Evolutionary conservation across 257 asterid species (phyloP).

Genomic region (Solanum pimpinellifolium): DNA sequence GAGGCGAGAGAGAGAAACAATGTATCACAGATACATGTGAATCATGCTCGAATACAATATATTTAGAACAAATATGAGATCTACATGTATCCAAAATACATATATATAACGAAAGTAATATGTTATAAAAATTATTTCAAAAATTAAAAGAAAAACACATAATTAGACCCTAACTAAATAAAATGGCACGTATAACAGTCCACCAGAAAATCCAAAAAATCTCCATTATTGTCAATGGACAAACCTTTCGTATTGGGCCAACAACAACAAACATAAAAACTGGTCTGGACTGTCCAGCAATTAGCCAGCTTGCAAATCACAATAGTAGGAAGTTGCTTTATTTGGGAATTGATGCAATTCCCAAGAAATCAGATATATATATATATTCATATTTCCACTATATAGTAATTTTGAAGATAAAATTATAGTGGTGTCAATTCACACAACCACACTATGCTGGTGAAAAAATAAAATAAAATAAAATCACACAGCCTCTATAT

Average conservation of each 20-base stretch:
- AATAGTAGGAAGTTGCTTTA: not conserved
- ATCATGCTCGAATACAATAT: not conserved
- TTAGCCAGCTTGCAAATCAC: not conserved
- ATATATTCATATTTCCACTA: not conserved
- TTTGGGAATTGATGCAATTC: not conserved
- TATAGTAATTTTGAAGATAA: not conserved
- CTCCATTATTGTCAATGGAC: not conserved
- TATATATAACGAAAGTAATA: no score
- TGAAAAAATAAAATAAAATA: not conserved
- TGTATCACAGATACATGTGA: no score
- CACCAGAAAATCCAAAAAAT: not conserved
- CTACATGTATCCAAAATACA: no score
- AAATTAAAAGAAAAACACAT: not conserved
- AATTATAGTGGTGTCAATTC: not conserved
- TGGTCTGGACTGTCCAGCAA: not conserved
- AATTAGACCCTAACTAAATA: not conserved
- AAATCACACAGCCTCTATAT: not conserved
- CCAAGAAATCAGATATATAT: not conserved
- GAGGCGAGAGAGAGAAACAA: not conserved
- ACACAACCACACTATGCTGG: not conserved
- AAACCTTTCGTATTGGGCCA: not conserved
- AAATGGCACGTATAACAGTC: not conserved
- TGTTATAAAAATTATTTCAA: not conserved
- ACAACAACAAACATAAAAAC: not conserved
- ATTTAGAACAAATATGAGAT: no score